Evolutionary conservation across 164 flowering plant genomes (phyloP), one percentile per base, ranked within the genome.

Genomic region (Aristolochia fimbriata): DNA sequence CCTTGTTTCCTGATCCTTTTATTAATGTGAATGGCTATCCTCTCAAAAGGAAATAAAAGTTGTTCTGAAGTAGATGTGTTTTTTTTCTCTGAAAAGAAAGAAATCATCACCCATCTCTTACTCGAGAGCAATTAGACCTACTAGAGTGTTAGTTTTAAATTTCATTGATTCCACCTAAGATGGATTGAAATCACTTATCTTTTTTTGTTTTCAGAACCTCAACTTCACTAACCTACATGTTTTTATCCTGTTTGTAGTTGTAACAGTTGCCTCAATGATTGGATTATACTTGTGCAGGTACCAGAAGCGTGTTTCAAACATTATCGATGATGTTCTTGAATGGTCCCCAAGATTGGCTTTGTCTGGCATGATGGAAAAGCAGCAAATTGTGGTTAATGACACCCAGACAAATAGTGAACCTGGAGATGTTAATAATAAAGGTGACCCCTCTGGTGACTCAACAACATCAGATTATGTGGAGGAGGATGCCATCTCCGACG

Each of bases 291-390:
- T 37, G 43, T 77, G 55, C 91, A 92, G 98, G 85, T 92, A 92
- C 57, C 98, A 92, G 61, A 89, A 81, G 75, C 83, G 96, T 57
- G 86, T 92, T 53, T 92, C 91, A 1, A 92, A 92, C 73, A 92
- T 92, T 24, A 92, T 92, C 48, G 98, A 92, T 62, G 98, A 92
- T 72, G 97, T 92, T 55, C 84, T 92, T 19, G 97, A 92, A 69
- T 92, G 98, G 98, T 76, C 83, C 19, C 98, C 98, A 7, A 79
- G 71, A 33, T 65, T 92, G 71, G 97, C 98, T 47, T 66, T 92
- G 64, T 89, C 98, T 0, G 96, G 90, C 47, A 83, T 89, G 88
- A 86, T 87, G 97, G 96, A 89, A 61, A 85, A 85, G 71, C 87
- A 77, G 66, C 82, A 70, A 9, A 57, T 72, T 13, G 76, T 71